Evolutionary conservation across 352 stramenopile genomes (phyloP).

Genomic region (Phytophthora boehmeriae): DNA sequence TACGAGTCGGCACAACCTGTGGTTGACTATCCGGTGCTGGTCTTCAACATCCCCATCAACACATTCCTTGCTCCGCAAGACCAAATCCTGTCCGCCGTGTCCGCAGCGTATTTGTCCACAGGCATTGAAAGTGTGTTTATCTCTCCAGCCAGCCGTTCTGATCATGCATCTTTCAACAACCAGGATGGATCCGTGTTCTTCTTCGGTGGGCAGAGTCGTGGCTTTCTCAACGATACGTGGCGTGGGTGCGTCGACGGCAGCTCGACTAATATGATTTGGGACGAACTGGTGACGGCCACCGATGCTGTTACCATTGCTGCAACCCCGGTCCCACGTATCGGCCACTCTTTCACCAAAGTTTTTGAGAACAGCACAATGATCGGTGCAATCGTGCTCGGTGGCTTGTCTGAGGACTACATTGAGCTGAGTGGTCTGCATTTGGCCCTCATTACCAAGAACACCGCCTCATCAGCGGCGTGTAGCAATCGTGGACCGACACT

Average conservation of each 20-base stretch:
- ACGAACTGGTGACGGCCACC: conserved; percentile 46
- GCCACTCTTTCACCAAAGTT: conserved; percentile 61
- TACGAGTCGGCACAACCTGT: conserved; percentile 76
- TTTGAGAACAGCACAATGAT: conserved; percentile 54
- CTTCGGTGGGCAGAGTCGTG: conserved; percentile 61
- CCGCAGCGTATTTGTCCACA: conserved; percentile 18
- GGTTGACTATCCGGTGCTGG: conserved; percentile 56
- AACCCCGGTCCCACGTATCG: conserved; percentile 49
- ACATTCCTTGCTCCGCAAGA: conserved; percentile 49
- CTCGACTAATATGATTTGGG: conserved; percentile 46
- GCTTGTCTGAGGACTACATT: conserved; percentile 48
- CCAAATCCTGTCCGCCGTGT: conserved; percentile 53
- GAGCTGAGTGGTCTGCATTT: conserved; percentile 52
- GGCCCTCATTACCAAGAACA: conserved; percentile 45
- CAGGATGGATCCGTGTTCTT: conserved; percentile 41
- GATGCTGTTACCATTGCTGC: conserved; percentile 38
- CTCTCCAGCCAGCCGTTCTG: conserved; percentile 59
- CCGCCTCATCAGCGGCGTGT: conserved; percentile 13
- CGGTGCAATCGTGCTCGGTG: conserved; percentile 53
- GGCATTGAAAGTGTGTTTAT: conserved; percentile 57
- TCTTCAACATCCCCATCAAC: conserved; percentile 52
- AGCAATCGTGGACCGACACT: conserved; percentile 38
- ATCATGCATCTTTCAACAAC: conserved; percentile 57
- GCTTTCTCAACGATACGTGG: conserved; percentile 69
- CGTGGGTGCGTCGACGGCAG: conserved; percentile 57